Conservation (phyloP, 805 yeast genomes). For the Zygoascus bituminiphila region DNA sequence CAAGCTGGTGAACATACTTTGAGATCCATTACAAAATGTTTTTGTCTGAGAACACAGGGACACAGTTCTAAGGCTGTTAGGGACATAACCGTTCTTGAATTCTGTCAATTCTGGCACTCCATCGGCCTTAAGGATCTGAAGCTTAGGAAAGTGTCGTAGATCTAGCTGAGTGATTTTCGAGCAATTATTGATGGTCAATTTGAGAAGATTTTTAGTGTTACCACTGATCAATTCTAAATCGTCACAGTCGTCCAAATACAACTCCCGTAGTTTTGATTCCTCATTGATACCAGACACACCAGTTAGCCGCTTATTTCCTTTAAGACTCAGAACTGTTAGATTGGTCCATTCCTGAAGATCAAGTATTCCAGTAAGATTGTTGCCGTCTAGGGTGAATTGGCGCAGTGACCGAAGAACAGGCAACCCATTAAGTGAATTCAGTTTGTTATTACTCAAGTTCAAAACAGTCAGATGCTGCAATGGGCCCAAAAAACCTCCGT, state of each 20-base stretch:
- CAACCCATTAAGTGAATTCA: constrained; percentile 34
- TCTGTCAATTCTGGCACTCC: constrained; percentile 13
- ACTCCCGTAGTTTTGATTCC: constrained; percentile 27
- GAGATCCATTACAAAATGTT: neutral
- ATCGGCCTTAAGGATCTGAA: constrained; percentile 1
- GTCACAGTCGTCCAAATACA: constrained; percentile 30
- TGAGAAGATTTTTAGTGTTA: neutral
- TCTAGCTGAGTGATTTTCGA: neutral
- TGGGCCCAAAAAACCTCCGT: constrained; percentile 19
- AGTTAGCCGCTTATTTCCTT: constrained; percentile 18
- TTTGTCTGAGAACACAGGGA: neutral
- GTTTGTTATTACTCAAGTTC: constrained; percentile 33
- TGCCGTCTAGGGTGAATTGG: constrained; percentile 20
- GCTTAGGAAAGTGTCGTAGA: neutral
- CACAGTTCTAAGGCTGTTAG: neutral
- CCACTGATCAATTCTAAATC: constrained; percentile 10
- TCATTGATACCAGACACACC: constrained; percentile 20
- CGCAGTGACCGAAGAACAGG: constrained; percentile 30
- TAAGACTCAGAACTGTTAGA: constrained; percentile 21
- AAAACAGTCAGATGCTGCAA: constrained; percentile 35
- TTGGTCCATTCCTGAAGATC: constrained; percentile 20
- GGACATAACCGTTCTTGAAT: constrained; percentile 30
- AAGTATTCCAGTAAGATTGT: constrained; percentile 18
- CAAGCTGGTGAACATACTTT: neutral
- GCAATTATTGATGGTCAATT: neutral